These are phyloP conservation scores for Suhomyces maxii DNA, from an alignment of 1,139 yeast genomes.

Conservation along the genomic window DNA sequence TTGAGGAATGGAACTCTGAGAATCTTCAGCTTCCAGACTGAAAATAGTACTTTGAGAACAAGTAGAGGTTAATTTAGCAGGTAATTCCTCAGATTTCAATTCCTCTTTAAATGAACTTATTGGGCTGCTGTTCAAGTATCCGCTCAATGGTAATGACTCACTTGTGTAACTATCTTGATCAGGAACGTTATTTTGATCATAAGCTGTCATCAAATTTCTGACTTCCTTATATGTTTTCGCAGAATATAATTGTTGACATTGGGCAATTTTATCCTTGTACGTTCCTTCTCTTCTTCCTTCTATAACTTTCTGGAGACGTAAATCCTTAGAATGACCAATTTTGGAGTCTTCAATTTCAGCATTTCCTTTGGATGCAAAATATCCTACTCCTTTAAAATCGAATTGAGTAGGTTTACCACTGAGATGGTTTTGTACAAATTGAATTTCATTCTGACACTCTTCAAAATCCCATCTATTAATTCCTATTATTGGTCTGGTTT, in stretches of 20 bases:
- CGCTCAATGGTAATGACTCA: constrained; percentile 1
- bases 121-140: constrained; percentile 3
- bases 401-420: constrained; percentile 3
- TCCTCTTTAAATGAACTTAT: background rate
- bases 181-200: background rate
- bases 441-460: constrained; percentile 32
- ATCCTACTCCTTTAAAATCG: constrained; percentile 14
- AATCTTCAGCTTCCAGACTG: background rate
- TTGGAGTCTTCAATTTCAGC: constrained; percentile 1
- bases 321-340: constrained; percentile 16
- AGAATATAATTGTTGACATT: constrained; percentile 19
- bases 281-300: constrained; percentile 26
- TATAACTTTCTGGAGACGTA: constrained; percentile 25
- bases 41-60: background rate
- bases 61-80: background rate
- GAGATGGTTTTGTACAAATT: constrained; percentile 14
- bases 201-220: constrained; percentile 1
- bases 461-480: constrained; percentile 38
- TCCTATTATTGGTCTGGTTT: constrained; percentile 21
- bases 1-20: background rate
- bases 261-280: constrained; percentile 22
- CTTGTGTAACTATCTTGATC: constrained; percentile 5
- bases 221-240: constrained; percentile 2
- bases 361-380: constrained; percentile 3
- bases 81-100: background rate